Conservation (phyloP, 169 alveolate genomes). For the Plasmodium billcollinsi region DNA sequence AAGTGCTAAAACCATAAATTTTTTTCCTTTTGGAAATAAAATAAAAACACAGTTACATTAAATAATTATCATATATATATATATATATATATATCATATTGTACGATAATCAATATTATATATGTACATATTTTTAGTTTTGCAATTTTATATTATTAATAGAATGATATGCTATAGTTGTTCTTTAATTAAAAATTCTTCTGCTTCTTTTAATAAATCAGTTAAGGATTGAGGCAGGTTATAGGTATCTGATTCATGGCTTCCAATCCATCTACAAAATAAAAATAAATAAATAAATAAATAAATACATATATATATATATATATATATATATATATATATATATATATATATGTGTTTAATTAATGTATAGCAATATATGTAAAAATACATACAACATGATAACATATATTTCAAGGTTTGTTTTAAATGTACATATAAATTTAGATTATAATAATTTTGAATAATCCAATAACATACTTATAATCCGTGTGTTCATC, state of each 20-base stretch:
- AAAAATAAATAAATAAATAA: conserved; percentile 12
- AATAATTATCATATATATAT: no score
- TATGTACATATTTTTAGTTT: no score
- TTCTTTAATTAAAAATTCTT: conserved; percentile 24
- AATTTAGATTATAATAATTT: not conserved
- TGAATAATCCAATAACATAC: conserved; percentile 49
- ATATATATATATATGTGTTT: not conserved
- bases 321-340: not conserved
- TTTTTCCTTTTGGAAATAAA: no score
- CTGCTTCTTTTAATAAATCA: conserved; percentile 38
- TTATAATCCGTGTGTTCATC: conserved; percentile 85
- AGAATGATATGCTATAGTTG: not conserved
- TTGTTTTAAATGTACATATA: conserved; percentile 34
- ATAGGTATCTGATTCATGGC: conserved; percentile 10
- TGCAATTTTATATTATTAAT: no score
- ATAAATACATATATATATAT: not conserved
- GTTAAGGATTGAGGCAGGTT: conserved; percentile 35
- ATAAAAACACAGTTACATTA: no score
- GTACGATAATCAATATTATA: no score
- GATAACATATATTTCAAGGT: conserved; percentile 9
- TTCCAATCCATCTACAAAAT: conserved; percentile 41
- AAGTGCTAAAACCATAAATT: no score
- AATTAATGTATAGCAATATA: conserved; percentile 6
- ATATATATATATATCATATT: no score
- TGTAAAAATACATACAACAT: conserved; percentile 28